These are phyloP conservation scores for Teunomyces barrocoloradensis DNA, from an alignment of 805 yeast species.

Conservation along the genomic window DNA sequence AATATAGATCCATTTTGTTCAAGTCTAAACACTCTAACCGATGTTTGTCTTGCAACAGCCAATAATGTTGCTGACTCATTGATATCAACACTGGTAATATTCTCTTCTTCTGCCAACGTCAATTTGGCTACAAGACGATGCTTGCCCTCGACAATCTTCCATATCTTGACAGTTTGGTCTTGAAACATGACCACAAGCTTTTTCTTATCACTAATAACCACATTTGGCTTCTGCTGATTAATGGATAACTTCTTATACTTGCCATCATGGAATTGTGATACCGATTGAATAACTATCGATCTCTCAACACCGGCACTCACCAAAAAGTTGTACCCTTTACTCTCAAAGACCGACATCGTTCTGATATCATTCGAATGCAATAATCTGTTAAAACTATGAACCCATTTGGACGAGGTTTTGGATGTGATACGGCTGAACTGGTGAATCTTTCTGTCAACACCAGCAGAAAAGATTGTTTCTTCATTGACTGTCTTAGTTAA, in stretches of 20 bases:
- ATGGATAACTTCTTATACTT: conserved; percentile 68
- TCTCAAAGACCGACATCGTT: conserved; percentile 66
- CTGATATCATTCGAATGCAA: conserved; percentile 87
- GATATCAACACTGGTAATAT: conserved; percentile 65
- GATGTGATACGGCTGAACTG: conserved; percentile 53
- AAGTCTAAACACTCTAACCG: conserved; percentile 67
- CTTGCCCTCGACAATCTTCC: conserved; percentile 55
- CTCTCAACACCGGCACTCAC: conserved; percentile 85
- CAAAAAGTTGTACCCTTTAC: conserved; percentile 64
- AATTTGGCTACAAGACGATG: conserved; percentile 65
- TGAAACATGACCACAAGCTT: conserved; percentile 73
- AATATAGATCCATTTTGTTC: conserved; percentile 39
- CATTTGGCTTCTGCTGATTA: conserved; percentile 54
- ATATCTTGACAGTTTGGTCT: conserved; percentile 76
- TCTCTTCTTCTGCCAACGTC: conserved; percentile 71
- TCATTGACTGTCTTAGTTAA: conserved; percentile 60
- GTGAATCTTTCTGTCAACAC: conserved; percentile 89
- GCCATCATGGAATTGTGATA: conserved; percentile 67
- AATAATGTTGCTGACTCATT: conserved; percentile 64
- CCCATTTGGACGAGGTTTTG: conserved; percentile 56
- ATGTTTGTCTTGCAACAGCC: conserved; percentile 67
- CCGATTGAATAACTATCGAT: conserved; percentile 62
- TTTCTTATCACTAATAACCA: conserved; percentile 44
- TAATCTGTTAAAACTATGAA: conserved; percentile 68
- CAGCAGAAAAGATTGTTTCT: conserved; percentile 75